These are phyloP conservation scores for Collybia nuda DNA, from an alignment of 768 basidiomycete genomes.

Conservation along the genomic window DNA sequence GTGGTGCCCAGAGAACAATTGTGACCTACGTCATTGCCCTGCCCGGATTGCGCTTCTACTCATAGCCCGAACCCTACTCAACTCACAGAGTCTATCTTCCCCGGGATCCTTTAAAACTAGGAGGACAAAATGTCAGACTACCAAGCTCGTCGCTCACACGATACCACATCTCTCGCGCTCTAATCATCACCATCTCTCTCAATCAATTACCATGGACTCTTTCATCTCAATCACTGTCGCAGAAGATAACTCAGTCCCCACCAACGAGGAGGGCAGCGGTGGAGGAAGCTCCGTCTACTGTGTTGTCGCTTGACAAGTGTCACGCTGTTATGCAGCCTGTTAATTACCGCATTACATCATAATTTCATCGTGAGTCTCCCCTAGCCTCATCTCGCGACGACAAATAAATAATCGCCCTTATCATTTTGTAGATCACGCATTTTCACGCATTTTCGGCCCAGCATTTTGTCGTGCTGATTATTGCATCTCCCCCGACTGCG, in stretches of 20 bases:
- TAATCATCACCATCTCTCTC: neutral
- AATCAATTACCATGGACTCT: neutral
- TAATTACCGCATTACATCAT: neutral
- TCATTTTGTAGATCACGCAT: neutral
- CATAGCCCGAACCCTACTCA: no score
- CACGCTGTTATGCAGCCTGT: neutral
- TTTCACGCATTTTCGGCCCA: neutral
- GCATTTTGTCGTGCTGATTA: conserved; percentile 1
- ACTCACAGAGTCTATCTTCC: no score
- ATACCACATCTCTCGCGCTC: no score
- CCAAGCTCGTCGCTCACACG: no score
- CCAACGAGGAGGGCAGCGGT: neutral
- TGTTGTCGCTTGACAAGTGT: conserved; percentile 5
- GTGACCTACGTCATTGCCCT: no score
- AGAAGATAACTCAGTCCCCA: conserved; percentile 2
- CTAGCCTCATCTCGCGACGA: neutral
- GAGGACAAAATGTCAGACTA: no score
- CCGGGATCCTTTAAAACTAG: no score
- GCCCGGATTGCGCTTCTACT: no score
- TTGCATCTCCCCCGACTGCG: neutral
- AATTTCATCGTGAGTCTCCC: neutral
- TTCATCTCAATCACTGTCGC: neutral
- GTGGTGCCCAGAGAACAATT: no score
- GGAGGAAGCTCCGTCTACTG: conserved; percentile 1
- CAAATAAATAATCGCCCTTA: no score